phyloP scores from a whole-genome alignment of 106 monocot species.

The Allium sativum region DNA sequence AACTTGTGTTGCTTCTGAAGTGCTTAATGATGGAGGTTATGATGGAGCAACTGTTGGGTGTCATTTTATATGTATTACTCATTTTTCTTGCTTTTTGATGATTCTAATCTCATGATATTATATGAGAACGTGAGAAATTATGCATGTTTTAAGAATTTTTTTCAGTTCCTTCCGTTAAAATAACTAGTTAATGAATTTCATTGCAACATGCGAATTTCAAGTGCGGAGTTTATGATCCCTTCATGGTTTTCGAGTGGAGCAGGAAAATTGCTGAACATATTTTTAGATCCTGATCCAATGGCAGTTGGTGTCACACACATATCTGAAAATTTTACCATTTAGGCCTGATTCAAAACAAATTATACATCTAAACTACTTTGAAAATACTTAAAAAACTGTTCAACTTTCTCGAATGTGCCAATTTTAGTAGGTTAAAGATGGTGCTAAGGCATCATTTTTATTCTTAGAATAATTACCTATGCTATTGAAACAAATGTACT shows the following conservation, averaged over 20 bases:
- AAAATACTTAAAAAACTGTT: neutral
- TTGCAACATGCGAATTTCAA: conserved; percentile 44
- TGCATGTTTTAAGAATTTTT: neutral
- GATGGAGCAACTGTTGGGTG: conserved; percentile 84
- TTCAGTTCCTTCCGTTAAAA: neutral
- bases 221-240: conserved; percentile 59
- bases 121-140: conserved; percentile 56
- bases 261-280: conserved; percentile 50
- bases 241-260: conserved; percentile 71
- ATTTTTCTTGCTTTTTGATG: conserved; percentile 91
- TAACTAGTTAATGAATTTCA: neutral
- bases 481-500: neutral
- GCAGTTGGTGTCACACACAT: conserved; percentile 28
- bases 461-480: neutral
- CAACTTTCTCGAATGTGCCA: neutral
- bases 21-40: conserved; percentile 72
- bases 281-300: conserved; percentile 76
- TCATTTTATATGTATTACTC: conserved; percentile 76
- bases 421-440: neutral
- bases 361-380: neutral
- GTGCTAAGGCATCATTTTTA: neutral
- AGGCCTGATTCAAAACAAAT: neutral
- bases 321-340: neutral
- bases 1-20: conserved; percentile 23
- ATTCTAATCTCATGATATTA: conserved; percentile 64